A percentile compares a stretch with the other conserved stretches of the same genome.
These are phyloP conservation scores for Cercospora janseana DNA, from an alignment of 2,329 filamentous ascomycete species.

Conservation along the genomic window DNA sequence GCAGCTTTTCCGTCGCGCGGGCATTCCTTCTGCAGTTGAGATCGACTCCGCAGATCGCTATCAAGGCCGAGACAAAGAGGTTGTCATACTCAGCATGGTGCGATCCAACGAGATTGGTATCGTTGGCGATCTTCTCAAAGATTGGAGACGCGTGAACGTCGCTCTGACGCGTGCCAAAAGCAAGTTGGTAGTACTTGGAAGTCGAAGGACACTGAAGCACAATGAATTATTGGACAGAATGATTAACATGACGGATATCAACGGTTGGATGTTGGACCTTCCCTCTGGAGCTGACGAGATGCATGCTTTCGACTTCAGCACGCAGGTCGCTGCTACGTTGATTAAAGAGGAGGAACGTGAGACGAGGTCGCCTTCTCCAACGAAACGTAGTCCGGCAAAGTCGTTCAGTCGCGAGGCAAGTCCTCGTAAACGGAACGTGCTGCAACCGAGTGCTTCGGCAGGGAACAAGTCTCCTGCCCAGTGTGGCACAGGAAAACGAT, in stretches of 20 bases:
- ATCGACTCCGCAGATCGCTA: constrained; percentile 97
- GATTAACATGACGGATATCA: constrained; percentile 71
- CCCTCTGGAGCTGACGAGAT: constrained; percentile 25
- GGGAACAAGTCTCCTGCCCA: constrained; percentile 8
- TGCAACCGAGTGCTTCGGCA: neutral
- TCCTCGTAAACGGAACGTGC: constrained; percentile 10
- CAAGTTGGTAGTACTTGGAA: constrained; percentile 86
- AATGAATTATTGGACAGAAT: constrained; percentile 76
- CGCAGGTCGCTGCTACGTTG: constrained; percentile 25
- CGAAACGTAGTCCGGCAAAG: constrained; percentile 6
- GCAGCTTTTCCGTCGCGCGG: constrained; percentile 55
- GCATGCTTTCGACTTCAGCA: constrained; percentile 31
- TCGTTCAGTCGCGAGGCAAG: constrained; percentile 2
- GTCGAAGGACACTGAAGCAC: constrained; percentile 67
- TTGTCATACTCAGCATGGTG: constrained; percentile 82
- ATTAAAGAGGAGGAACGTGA: neutral
- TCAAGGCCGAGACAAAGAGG: constrained; percentile 93
- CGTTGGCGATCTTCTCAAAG: constrained; percentile 87
- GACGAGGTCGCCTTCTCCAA: neutral
- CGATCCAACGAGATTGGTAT: constrained; percentile 76
- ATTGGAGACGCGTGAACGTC: constrained; percentile 93
- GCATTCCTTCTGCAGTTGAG: constrained; percentile 63
- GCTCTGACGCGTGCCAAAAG: constrained; percentile 90
- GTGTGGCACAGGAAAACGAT: constrained; percentile 15
- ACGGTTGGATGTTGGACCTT: constrained; percentile 77